Base-by-base conservation (phyloP, 257 asterid genomes). In the Haberlea rhodopensis region DNA sequence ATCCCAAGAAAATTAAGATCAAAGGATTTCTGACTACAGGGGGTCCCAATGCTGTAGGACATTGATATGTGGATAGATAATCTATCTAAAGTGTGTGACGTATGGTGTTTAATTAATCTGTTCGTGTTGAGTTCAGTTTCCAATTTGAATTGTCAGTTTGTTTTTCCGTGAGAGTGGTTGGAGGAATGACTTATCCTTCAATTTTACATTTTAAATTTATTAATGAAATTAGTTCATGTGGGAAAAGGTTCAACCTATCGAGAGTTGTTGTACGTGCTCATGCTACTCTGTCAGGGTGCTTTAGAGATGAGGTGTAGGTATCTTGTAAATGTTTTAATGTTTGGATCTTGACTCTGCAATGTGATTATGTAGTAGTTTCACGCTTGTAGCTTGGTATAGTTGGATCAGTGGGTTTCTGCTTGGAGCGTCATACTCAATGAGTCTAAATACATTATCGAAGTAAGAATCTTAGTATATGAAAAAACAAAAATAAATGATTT, bases 391-490 rank as follows among this genome's bases (percentile, higher is more conserved):
- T 37, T 13, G 18, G 18, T 60, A 15, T 49, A 29, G 37, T 54
- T 18, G 49, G 70, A 67, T 69, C n/a, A 28, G 26, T 61, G 65
- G 34, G 46, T 11, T 70, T 66, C 48, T n/a, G 63, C 3, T 67
- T n/a, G 20, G 53, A 49, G 11, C 16, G 52, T 28, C 51, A n/a
- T n/a, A n/a, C n/a, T n/a, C n/a, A n/a, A n/a, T n/a, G n/a, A 60
- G 45, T 49, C 45, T 57, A 46, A 54, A 23, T 32, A 21, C 48
- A 40, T 34, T 29, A 40, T 5, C 27, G n/a, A n/a, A n/a, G n/a
- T n/a, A n/a, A 68, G 54, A 32, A 23, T 54, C 48, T 24, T 32
- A 16, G 60, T 46, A 46, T n/a, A 28, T 40, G 23, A 46, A 29
- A 27, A 19, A 1, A 15, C 54, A 25, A n/a, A 25, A 22, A 20